These are phyloP conservation scores for Xylariales sp. DNA, from an alignment of 2,329 filamentous ascomycete species.

Conservation along the genomic window DNA sequence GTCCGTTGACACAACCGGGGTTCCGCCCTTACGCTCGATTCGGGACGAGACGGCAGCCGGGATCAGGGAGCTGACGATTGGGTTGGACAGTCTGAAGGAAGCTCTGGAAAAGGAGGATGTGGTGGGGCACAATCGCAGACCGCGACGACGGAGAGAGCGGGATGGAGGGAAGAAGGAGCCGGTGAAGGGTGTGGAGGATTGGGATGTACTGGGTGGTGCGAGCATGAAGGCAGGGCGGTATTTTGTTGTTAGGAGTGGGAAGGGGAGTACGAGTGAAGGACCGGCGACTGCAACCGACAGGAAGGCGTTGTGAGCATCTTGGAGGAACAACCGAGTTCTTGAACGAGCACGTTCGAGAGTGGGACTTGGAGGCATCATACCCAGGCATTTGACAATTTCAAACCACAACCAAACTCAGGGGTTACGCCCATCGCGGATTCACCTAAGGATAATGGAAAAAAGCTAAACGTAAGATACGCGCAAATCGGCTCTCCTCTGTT, in stretches of 20 bases:
- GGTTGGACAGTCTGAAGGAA: constrained; percentile 50
- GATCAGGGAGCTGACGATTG: constrained; percentile 52
- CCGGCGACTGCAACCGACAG: no score
- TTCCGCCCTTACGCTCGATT: constrained; percentile 72
- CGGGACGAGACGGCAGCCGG: constrained; percentile 69
- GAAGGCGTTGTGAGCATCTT: no score
- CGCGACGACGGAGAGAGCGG: constrained; percentile 17
- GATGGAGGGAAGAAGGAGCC: constrained; percentile 1
- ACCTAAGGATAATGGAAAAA: no score
- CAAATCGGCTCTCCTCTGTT: no score
- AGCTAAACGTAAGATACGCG: no score
- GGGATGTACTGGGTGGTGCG: constrained; percentile 66
- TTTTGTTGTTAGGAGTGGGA: constrained; percentile 69
- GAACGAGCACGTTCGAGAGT: no score
- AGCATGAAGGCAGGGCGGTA: constrained; percentile 64
- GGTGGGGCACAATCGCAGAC: constrained; percentile 47
- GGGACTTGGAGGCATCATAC: no score
- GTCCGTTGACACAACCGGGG: constrained; percentile 64
- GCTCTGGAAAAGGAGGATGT: constrained; percentile 57
- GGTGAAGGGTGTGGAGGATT: constrained; percentile 48
- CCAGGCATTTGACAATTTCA: no score
- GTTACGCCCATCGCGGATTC: no score
- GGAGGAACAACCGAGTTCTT: no score
- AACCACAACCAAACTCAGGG: no score
- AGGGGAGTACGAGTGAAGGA: constrained; percentile 25